These are phyloP conservation scores for Saccharomycopsis phalli DNA, from an alignment of 1,139 yeast species.

Conservation along the genomic window DNA sequence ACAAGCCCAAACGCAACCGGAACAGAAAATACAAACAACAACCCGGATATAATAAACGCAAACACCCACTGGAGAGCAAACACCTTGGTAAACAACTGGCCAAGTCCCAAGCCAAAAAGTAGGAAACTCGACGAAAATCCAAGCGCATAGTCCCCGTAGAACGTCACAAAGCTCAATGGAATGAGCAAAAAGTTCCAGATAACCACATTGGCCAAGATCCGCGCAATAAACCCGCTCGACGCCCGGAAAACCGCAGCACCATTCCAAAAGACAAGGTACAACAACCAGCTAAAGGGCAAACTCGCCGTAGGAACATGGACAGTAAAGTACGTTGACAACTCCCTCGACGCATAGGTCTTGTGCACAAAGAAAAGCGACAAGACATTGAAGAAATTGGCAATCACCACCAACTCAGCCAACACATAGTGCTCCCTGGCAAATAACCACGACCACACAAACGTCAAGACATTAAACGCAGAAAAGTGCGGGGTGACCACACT, in stretches of 20 bases:
- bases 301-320: conserved; percentile 61
- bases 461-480: conserved; percentile 48
- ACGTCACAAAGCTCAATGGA: conserved; percentile 47
- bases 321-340: conserved; percentile 43
- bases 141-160: conserved; percentile 64
- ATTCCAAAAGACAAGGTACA: conserved; percentile 72
- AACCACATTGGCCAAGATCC: conserved; percentile 61
- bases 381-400: conserved; percentile 49
- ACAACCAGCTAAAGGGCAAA: conserved; percentile 65
- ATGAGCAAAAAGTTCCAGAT: conserved; percentile 72
- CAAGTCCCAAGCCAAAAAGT: conserved; percentile 56
- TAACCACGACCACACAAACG: conserved; percentile 52
- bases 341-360: conserved; percentile 49
- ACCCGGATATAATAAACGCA: conserved; percentile 56
- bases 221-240: conserved; percentile 42
- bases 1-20: conserved; percentile 33
- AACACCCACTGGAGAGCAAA: conserved; percentile 82
- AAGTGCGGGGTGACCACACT: conserved; percentile 50
- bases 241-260: conserved; percentile 65
- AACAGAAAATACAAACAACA: conserved; percentile 41
- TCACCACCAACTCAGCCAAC: conserved; percentile 47
- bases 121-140: conserved; percentile 53
- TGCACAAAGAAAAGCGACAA: conserved; percentile 48
- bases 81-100: conserved; percentile 57
- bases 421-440: conserved; percentile 49